These are phyloP conservation scores for Wickerhamiella qilinensis DNA, from an alignment of 805 yeast genomes.

Conservation along the genomic window DNA sequence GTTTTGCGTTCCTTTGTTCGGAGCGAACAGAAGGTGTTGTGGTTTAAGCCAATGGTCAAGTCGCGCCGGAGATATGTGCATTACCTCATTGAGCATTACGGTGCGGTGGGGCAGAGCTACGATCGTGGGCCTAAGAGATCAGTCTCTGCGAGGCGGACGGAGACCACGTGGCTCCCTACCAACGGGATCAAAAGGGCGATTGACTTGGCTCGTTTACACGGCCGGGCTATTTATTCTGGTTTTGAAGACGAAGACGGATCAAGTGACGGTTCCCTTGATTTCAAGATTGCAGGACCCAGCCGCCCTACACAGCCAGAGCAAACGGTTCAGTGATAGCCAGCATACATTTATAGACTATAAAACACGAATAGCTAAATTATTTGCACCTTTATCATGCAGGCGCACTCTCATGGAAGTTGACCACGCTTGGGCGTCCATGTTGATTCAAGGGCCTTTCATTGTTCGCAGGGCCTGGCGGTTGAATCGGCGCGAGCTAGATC, in stretches of 20 bases:
- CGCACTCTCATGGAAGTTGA: no score
- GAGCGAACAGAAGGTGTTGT: slow-evolving; percentile 27
- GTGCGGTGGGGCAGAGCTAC: slow-evolving; percentile 52
- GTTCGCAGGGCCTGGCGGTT: no score
- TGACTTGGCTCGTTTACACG: slow-evolving; percentile 3
- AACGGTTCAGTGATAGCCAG: no score
- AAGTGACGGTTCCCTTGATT: background rate
- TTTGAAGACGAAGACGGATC: no score
- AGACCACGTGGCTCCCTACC: slow-evolving; percentile 8
- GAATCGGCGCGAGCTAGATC: no score
- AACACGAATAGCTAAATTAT: no score
- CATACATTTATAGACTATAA: no score
- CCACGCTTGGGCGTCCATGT: no score
- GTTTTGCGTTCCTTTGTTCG: slow-evolving; percentile 34
- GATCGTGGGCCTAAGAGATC: slow-evolving; percentile 61
- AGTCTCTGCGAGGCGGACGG: slow-evolving; percentile 8
- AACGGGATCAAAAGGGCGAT: slow-evolving; percentile 6
- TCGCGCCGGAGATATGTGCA: slow-evolving; percentile 58
- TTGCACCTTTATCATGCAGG: no score
- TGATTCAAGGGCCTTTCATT: no score
- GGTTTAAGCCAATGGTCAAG: slow-evolving; percentile 60
- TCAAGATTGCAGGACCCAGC: background rate
- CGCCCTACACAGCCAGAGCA: background rate
- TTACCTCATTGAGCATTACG: slow-evolving; percentile 42
- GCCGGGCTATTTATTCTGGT: background rate